phyloP scores from a whole-genome alignment of 2,329 filamentous ascomycete genomes.

The Apiospora kogelbergensis region DNA sequence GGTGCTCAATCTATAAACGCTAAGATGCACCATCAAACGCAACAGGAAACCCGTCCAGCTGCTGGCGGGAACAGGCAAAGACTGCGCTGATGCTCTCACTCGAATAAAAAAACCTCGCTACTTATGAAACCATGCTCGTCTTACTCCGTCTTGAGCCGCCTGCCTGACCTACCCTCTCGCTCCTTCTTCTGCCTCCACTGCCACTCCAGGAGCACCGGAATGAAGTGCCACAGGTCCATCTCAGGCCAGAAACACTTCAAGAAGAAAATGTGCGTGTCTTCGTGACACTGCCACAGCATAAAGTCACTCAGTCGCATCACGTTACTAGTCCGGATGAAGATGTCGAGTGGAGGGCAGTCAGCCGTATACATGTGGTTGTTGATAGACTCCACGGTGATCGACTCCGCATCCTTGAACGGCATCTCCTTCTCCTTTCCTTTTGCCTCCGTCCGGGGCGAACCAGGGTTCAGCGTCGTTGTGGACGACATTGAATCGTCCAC shows the following conservation, averaged over 20 bases:
- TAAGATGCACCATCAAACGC: neutral
- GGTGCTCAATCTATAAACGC: neutral
- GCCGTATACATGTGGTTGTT: slow-evolving; percentile 86
- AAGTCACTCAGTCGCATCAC: slow-evolving; percentile 94
- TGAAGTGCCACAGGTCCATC: slow-evolving; percentile 89
- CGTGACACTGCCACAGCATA: slow-evolving; percentile 97
- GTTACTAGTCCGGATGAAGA: slow-evolving; percentile 89
- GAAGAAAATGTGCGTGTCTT: slow-evolving; percentile 90
- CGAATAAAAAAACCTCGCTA: neutral
- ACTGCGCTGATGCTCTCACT: neutral
- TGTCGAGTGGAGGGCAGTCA: slow-evolving; percentile 80
- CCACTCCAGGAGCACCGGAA: slow-evolving; percentile 93
- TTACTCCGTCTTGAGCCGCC: slow-evolving; percentile 30
- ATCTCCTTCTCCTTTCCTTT: slow-evolving; percentile 35
- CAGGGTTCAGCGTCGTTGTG: slow-evolving; percentile 57
- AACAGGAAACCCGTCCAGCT: neutral
- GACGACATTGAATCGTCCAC: slow-evolving; percentile 58
- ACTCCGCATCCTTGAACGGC: slow-evolving; percentile 71
- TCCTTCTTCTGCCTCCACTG: slow-evolving; percentile 64
- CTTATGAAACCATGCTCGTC: neutral
- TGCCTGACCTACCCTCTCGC: slow-evolving; percentile 45
- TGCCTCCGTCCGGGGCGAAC: slow-evolving; percentile 40
- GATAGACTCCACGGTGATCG: slow-evolving; percentile 79
- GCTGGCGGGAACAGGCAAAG: neutral
- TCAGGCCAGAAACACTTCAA: slow-evolving; percentile 92